Conservation (phyloP, 2,329 filamentous ascomycete genomes). For the Colletotrichum sp. region DNA sequence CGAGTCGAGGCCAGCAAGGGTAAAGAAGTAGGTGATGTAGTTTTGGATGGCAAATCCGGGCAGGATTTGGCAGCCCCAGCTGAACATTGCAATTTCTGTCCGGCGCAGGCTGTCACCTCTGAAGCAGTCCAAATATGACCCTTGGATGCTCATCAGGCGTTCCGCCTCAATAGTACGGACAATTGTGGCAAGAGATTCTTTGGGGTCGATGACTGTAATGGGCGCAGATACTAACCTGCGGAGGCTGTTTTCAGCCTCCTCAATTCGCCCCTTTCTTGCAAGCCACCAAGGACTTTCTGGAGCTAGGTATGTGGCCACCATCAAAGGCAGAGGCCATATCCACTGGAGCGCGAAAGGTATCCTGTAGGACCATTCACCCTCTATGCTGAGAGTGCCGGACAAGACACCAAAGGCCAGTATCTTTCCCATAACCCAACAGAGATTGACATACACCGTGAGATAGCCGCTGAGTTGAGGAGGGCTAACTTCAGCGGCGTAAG, state of each 20-base stretch:
- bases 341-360: constrained; percentile 45
- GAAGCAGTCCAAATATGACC: constrained; percentile 54
- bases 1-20: constrained; percentile 37
- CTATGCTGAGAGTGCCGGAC: constrained; percentile 36
- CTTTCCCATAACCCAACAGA: constrained; percentile 47
- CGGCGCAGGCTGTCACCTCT: constrained; percentile 36
- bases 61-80: constrained; percentile 44
- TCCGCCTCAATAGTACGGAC: constrained; percentile 9
- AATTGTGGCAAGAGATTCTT: background rate
- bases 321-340: constrained; percentile 36
- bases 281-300: constrained; percentile 45
- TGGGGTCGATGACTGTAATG: constrained; percentile 6
- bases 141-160: constrained; percentile 48
- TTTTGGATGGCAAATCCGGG: constrained; percentile 40
- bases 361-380: constrained; percentile 24
- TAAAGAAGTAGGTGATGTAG: constrained; percentile 43
- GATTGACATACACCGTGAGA: constrained; percentile 45
- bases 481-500: constrained; percentile 47
- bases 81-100: constrained; percentile 45
- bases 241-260: constrained; percentile 46
- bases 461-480: constrained; percentile 45
- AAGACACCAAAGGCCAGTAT: constrained; percentile 43
- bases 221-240: constrained; percentile 39
- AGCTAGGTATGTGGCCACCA: constrained; percentile 32
- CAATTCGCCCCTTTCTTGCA: constrained; percentile 45